phyloP scores from a whole-genome alignment of 352 stramenopile genomes.

The Phytophthora lateralis region DNA sequence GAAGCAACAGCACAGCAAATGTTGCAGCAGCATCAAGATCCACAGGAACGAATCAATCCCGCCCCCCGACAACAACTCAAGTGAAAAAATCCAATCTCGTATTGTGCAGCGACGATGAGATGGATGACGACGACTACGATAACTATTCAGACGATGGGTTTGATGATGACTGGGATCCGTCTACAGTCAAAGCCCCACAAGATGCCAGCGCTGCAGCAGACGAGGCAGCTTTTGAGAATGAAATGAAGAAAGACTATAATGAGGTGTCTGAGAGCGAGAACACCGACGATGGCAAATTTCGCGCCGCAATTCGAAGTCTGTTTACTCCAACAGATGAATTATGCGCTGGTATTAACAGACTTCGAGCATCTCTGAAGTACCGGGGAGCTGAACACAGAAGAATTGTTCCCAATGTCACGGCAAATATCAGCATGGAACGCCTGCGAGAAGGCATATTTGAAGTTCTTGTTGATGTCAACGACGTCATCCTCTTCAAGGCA shows the following conservation, averaged over 20 bases:
- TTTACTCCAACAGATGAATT: constrained; percentile 72
- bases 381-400: constrained; percentile 44
- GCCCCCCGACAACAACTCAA: constrained; percentile 5
- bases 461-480: constrained; percentile 68
- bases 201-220: constrained; percentile 13
- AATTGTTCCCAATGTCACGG: constrained; percentile 72
- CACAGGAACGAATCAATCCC: constrained; percentile 9
- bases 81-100: constrained; percentile 47
- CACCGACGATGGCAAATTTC: constrained; percentile 63
- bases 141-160: constrained; percentile 43
- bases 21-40: constrained; percentile 2
- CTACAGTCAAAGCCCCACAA: constrained; percentile 26
- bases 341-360: constrained; percentile 57
- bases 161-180: constrained; percentile 43
- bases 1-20: constrained; percentile 12
- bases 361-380: constrained; percentile 70
- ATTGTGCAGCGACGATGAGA: constrained; percentile 68
- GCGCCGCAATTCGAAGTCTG: constrained; percentile 73
- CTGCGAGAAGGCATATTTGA: constrained; percentile 63
- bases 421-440: constrained; percentile 68
- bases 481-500: constrained; percentile 58
- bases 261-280: constrained; percentile 45
- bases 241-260: constrained; percentile 54
- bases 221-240: constrained; percentile 32
- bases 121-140: constrained; percentile 61